Evolutionary conservation across 371 early-diverging fungal species (phyloP), one percentile per base, ranked within the genome.

Genomic region (Gilbertella persicaria): DNA sequence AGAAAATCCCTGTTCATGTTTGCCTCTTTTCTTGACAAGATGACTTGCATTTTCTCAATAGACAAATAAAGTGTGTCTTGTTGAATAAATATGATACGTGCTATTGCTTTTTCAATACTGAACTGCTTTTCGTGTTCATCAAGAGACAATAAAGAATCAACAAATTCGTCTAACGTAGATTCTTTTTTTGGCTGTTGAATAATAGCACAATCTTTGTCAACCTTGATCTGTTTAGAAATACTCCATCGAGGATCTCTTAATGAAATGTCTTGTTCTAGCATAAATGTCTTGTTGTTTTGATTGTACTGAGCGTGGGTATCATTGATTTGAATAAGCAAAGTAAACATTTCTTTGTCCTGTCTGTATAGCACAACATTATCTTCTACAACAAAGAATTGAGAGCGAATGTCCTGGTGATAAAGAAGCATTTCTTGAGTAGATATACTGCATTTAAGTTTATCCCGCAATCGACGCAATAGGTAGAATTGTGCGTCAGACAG

Each of bases 401-500:
- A 37, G 7, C 76, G 56, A 14, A 79, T 58, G 54, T 79, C 74
- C 14, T 71, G 58, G 10, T 71, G 53, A n/a, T 51, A 49, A 20
- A 79, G 33, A 4, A 72, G 44, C 1, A 79, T 63, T 42, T 79
- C 79, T 25, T 55, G 47, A 37, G 71, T 69, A 12, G 71, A 62
- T 2, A 61, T 65, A n/a, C 64, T 41, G 8, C 12, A 33, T 12
- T 29, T 30, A 10, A 85, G 55, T 55, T 82, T 80, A 13, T 79
- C 81, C 4, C 67, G 62, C 13, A 85, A 57, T n/a, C 66, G 64
- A 39, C 66, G 71, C 37, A 85, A 66, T 29, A 73, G 73, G 44
- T 82, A 85, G 50, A 79, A 85, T 19, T 76, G 66, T 1, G 83
- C 77, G 60, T 85, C 85, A 46, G 77, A 80, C 17, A 85, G 54